A percentile compares a stretch with the other conserved stretches of the same genome.
phyloP scores from a whole-genome alignment of 352 stramenopile species.

The Phytophthora rubi region DNA sequence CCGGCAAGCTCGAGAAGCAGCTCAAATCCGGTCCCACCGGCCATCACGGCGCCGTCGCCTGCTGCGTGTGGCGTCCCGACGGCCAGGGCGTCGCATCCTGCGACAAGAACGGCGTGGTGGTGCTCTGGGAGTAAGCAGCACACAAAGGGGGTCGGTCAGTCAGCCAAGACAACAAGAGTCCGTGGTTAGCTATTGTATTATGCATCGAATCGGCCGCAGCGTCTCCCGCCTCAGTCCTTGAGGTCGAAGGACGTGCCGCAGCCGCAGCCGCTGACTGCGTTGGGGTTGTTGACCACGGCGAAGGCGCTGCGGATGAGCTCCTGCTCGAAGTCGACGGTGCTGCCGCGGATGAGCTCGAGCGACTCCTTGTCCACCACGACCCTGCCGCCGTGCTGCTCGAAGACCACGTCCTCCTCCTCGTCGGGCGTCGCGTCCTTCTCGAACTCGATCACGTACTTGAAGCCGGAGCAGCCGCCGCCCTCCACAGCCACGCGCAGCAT shows the following conservation, averaged over 20 bases:
- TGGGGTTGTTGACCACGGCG: constrained; percentile 96
- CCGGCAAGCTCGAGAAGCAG: constrained; percentile 61
- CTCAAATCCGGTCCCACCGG: constrained; percentile 44
- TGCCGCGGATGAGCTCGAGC: constrained; percentile 93
- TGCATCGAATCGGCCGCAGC: constrained; percentile 1
- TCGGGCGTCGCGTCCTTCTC: constrained; percentile 62
- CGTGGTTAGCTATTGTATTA: constrained; percentile 10
- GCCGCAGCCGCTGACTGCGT: constrained; percentile 96
- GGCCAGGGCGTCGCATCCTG: constrained; percentile 71
- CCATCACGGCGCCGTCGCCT: constrained; percentile 76
- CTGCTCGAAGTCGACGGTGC: constrained; percentile 97
- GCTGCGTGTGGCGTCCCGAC: constrained; percentile 79
- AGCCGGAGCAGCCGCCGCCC: constrained; percentile 93
- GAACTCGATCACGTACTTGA: constrained; percentile 93
- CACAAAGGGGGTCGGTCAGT: background rate
- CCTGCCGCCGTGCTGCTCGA: constrained; percentile 85
- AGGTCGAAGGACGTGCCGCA: constrained; percentile 98
- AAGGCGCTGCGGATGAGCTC: constrained; percentile 98
- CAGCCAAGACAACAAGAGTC: background rate
- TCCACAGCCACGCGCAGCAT: constrained; percentile 92
- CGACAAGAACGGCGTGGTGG: constrained; percentile 84
- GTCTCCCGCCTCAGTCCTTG: constrained; percentile 77
- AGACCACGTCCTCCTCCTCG: constrained; percentile 73
- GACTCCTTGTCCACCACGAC: constrained; percentile 94
- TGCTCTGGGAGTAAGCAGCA: constrained; percentile 73